Conservation (phyloP, 2,329 filamentous ascomycete genomes). For the Fusarium keratoplasticum region DNA sequence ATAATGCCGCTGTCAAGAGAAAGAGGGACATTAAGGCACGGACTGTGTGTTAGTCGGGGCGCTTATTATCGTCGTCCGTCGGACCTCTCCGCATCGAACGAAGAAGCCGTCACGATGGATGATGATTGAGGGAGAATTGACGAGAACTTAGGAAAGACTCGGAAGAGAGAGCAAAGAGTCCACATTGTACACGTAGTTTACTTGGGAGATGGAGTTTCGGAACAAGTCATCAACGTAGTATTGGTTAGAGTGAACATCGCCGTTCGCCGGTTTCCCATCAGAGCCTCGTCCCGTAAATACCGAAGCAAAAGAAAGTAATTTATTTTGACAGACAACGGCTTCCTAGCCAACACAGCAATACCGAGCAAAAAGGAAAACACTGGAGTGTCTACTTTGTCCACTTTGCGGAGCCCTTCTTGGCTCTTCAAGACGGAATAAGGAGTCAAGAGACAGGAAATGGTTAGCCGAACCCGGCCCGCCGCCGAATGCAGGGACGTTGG, state of each 20-base stretch:
- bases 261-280: background rate
- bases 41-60: constrained; percentile 2
- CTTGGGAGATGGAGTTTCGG: background rate
- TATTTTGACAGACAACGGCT: background rate
- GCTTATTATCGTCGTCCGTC: background rate
- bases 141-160: background rate
- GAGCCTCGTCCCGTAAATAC: background rate
- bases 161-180: background rate
- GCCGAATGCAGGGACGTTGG: constrained; percentile 40
- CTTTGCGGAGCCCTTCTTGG: background rate
- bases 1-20: constrained; percentile 13
- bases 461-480: constrained; percentile 36
- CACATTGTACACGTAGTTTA: constrained; percentile 1
- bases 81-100: constrained; percentile 6
- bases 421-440: background rate
- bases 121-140: background rate
- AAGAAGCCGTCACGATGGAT: background rate
- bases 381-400: background rate
- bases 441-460: constrained; percentile 19
- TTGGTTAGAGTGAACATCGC: background rate
- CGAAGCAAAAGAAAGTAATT: background rate
- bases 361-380: background rate
- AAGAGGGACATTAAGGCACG: background rate
- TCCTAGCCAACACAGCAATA: background rate
- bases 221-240: background rate